These are phyloP conservation scores for Cryomyces minteri DNA, from an alignment of 495 filamentous ascomycete genomes.

Conservation along the genomic window DNA sequence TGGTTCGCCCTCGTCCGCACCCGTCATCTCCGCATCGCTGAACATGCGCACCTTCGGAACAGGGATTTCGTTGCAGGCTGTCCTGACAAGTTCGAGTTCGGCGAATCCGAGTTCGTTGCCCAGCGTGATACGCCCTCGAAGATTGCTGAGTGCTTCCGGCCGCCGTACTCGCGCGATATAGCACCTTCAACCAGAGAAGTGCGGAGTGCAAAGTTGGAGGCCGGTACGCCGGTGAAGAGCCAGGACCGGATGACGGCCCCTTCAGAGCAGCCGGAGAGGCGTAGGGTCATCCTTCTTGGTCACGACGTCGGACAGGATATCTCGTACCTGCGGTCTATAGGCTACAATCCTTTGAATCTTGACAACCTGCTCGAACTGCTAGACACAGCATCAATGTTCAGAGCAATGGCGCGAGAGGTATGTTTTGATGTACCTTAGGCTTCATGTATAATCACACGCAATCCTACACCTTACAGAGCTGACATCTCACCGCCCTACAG, in stretches of 20 bases:
- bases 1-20: slow-evolving; percentile 49
- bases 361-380: slow-evolving; percentile 39
- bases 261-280: slow-evolving; percentile 10
- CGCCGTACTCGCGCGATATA: slow-evolving; percentile 24
- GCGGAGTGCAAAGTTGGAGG: background rate
- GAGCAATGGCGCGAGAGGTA: too few relatives aligned
- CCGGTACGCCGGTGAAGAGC: background rate
- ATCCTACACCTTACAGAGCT: too few relatives aligned
- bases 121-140: slow-evolving; percentile 19
- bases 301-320: slow-evolving; percentile 53
- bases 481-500: too few relatives aligned
- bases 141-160: slow-evolving; percentile 31
- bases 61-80: slow-evolving; percentile 44
- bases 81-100: slow-evolving; percentile 60
- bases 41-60: slow-evolving; percentile 48
- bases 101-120: slow-evolving; percentile 22
- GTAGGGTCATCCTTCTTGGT: slow-evolving; percentile 60
- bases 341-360: slow-evolving; percentile 35
- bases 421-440: too few relatives aligned
- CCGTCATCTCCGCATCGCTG: slow-evolving; percentile 58
- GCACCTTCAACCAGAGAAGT: slow-evolving; percentile 4
- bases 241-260: slow-evolving; percentile 1
- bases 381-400: slow-evolving; percentile 49
- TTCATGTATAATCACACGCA: too few relatives aligned
- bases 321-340: slow-evolving; percentile 37